Conservation (phyloP, 2,329 filamentous ascomycete species). For the Aspergillus proliferans region DNA sequence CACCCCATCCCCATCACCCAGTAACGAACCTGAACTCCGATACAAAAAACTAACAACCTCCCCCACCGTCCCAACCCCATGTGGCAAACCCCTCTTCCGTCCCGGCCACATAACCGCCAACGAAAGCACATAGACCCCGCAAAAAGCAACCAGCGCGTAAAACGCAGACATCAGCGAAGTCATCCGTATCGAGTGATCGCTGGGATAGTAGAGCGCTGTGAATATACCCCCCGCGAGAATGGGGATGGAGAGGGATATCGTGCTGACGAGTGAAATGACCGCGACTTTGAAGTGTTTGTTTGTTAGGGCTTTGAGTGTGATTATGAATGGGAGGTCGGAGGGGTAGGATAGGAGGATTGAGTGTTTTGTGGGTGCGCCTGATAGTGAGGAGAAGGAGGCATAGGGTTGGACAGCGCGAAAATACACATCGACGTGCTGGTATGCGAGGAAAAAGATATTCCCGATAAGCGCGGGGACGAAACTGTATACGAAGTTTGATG, state of each 20-base stretch:
- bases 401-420: conserved; percentile 56
- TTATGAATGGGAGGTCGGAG: conserved; percentile 47
- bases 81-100: conserved; percentile 61
- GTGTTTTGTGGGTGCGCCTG: conserved; percentile 49
- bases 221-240: conserved; percentile 57
- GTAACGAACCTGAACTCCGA: conserved; percentile 63
- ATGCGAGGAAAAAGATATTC: conserved; percentile 53
- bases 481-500: conserved; percentile 80
- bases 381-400: conserved; percentile 48
- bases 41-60: conserved; percentile 74
- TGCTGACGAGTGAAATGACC: conserved; percentile 49
- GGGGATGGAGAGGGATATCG: conserved; percentile 49
- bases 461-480: conserved; percentile 56
- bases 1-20: conserved; percentile 62
- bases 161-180: conserved; percentile 68
- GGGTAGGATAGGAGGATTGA: conserved; percentile 55
- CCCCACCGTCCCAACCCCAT: conserved; percentile 64
- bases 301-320: conserved; percentile 47
- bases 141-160: conserved; percentile 64
- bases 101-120: conserved; percentile 57
- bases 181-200: conserved; percentile 48
- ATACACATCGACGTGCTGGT: conserved; percentile 56
- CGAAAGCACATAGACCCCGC: conserved; percentile 62
- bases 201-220: conserved; percentile 54
- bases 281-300: conserved; percentile 55